A percentile compares a stretch with the other conserved stretches of the same genome.
phyloP scores from a whole-genome alignment of 768 basidiomycete genomes.

The Boletus eberwhitei region DNA sequence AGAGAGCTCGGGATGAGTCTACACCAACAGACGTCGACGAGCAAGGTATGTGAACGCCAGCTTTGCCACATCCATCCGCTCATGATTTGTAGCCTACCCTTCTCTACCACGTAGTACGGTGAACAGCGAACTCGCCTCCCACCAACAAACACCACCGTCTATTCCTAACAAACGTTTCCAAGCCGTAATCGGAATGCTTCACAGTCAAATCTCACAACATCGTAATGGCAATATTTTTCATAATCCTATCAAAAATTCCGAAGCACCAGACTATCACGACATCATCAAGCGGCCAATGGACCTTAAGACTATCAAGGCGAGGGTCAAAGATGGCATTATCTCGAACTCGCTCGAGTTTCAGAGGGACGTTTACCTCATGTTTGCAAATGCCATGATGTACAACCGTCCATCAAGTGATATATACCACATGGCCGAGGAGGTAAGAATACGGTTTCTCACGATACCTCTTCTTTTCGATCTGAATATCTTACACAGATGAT shows the following conservation, averaged over 20 bases:
- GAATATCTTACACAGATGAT: conserved; percentile 58
- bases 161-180: conserved; percentile 69
- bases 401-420: conserved; percentile 85
- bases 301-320: conserved; percentile 86
- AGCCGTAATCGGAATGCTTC: conserved; percentile 75
- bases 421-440: conserved; percentile 89
- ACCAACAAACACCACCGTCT: conserved; percentile 20
- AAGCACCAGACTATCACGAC: conserved; percentile 89
- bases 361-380: conserved; percentile 89
- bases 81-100: conserved; percentile 8
- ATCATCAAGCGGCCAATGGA: conserved; percentile 96
- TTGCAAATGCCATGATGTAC: conserved; percentile 97
- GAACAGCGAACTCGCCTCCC: conserved; percentile 15
- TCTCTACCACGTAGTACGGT: conserved; percentile 19
- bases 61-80: background rate
- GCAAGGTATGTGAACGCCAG: conserved; percentile 32
- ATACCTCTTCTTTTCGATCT: background rate
- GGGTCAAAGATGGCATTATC: conserved; percentile 80
- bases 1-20: conserved; percentile 27
- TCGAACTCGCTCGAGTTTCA: conserved; percentile 83
- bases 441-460: conserved; percentile 37
- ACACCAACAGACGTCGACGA: conserved; percentile 37
- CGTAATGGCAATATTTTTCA: conserved; percentile 89
- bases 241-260: conserved; percentile 82
- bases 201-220: conserved; percentile 79